Conservation (phyloP, 768 basidiomycete species). For the Suillus placidus region DNA sequence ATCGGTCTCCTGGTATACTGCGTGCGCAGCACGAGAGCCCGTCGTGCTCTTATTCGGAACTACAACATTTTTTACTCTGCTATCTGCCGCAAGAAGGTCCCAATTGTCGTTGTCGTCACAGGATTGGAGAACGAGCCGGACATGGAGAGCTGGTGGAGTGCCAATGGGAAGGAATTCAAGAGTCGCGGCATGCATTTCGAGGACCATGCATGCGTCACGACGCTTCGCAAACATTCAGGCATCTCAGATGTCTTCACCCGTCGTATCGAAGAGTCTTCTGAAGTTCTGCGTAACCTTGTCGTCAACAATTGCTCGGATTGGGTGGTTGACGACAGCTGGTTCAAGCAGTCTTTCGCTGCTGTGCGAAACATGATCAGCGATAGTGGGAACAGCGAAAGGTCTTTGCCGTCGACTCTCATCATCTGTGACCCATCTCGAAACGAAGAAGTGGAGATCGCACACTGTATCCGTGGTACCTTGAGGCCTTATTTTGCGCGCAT, state of each 20-base stretch:
- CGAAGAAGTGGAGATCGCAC: background rate
- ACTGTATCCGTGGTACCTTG: background rate
- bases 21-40: constrained; percentile 39
- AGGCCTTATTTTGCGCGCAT: background rate
- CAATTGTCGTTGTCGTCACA: constrained; percentile 41
- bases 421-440: constrained; percentile 4
- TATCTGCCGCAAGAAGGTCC: constrained; percentile 42
- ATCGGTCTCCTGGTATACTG: constrained; percentile 40
- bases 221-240: constrained; percentile 20
- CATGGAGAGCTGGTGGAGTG: constrained; percentile 37
- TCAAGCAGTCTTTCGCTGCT: constrained; percentile 6
- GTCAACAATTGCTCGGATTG: constrained; percentile 17
- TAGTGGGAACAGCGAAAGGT: constrained; percentile 1
- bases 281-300: constrained; percentile 27
- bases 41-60: constrained; percentile 31
- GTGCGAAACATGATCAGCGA: constrained; percentile 6
- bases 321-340: constrained; percentile 1
- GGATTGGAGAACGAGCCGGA: constrained; percentile 39
- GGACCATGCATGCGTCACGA: constrained; percentile 48
- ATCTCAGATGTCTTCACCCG: background rate
- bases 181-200: constrained; percentile 1
- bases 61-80: constrained; percentile 43
- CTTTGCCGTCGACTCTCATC: constrained; percentile 4
- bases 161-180: constrained; percentile 37
- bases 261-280: constrained; percentile 22